Conservation (phyloP, 2,329 filamentous ascomycete species). For the Atkinsonella hypoxylon region DNA sequence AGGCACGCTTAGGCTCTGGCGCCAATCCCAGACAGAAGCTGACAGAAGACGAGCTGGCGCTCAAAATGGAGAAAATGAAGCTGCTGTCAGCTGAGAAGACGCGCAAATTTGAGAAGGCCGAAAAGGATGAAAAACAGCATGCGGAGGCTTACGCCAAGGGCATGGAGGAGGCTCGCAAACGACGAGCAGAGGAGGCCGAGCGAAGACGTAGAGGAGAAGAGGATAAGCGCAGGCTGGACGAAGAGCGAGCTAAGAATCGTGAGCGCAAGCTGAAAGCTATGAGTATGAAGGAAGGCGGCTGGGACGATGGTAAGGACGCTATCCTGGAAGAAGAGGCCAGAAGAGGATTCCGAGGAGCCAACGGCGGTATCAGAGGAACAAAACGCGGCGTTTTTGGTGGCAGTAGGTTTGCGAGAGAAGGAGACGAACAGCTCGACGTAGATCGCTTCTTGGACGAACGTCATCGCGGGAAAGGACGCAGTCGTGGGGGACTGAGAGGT, state of each 20-base stretch:
- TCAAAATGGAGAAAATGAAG: slow-evolving; percentile 50
- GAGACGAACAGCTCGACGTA: slow-evolving; percentile 22
- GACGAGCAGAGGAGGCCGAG: slow-evolving; percentile 40
- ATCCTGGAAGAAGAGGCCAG: slow-evolving; percentile 28
- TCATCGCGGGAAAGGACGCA: slow-evolving; percentile 20
- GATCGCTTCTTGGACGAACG: slow-evolving; percentile 26
- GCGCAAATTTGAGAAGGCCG: slow-evolving; percentile 45
- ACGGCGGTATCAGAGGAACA: slow-evolving; percentile 28
- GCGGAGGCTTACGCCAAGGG: slow-evolving; percentile 41
- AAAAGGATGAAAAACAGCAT: slow-evolving; percentile 44
- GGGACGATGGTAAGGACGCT: slow-evolving; percentile 47
- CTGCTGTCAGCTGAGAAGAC: slow-evolving; percentile 45
- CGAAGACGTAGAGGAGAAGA: slow-evolving; percentile 39
- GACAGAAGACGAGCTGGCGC: slow-evolving; percentile 44
- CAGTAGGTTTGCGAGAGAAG: slow-evolving; percentile 30
- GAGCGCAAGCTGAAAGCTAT: slow-evolving; percentile 50
- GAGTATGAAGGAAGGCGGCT: slow-evolving; percentile 39
- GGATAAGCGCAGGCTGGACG: slow-evolving; percentile 39
- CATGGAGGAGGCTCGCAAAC: slow-evolving; percentile 41
- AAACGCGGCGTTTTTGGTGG: slow-evolving; percentile 25
- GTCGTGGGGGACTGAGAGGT: slow-evolving; percentile 20
- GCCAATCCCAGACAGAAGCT: slow-evolving; percentile 49
- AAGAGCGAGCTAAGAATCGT: slow-evolving; percentile 47
- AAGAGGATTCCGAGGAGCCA: slow-evolving; percentile 30
- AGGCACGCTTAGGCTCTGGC: slow-evolving; percentile 38